Evolutionary conservation across 768 basidiomycete genomes (phyloP), one percentile per base, ranked within the genome.

Genomic region (Glaciozyma martinii): DNA sequence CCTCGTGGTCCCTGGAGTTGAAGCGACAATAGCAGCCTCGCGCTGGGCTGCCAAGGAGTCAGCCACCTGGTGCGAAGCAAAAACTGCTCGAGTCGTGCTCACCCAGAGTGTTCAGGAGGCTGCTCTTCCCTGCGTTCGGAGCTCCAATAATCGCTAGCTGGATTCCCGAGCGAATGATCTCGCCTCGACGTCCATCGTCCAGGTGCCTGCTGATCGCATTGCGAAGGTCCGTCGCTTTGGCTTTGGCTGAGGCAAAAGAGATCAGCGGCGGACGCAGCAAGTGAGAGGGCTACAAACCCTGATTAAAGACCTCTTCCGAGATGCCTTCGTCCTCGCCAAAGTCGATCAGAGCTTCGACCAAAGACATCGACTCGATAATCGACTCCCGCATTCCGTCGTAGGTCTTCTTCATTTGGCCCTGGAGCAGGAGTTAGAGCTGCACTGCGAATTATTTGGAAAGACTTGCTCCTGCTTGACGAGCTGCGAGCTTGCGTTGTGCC

Each of bases 101-200:
- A 86, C 90, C 88, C 18, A 94, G 79, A 74, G 85, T 90, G 72
- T 94, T 94, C 55, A 90, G 80, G 25, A 91, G 75, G 72, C 86
- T 89, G 73, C 89, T 91, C 78, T 94, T 95, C n/a, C 91, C 92
- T 2, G 87, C 90, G 71, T 95, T 95, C 0, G 92, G 89, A 29
- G 90, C 89, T 1, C 91, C 91, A 72, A 92, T 91, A 46, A 95
- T 92, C 19, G 88, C 86, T 13, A 94, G 79, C 53, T 83, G 84
- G 56, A 93, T 82, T 3, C 91, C 92, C 1, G 84, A 83, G 18
- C 89, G 84, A 65, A 92, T 78, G 58, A 94, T 84, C 75, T 94
- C 91, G 0, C 90, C 90, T 43, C 86, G 80, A 25, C 86, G 82
- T 55, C 82, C 83, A 75, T 92, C 90, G 8, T 81, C 75, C 1